These are phyloP conservation scores for Cephalotrichum gorgonifer DNA, from an alignment of 2,329 filamentous ascomycete genomes.

Conservation along the genomic window DNA sequence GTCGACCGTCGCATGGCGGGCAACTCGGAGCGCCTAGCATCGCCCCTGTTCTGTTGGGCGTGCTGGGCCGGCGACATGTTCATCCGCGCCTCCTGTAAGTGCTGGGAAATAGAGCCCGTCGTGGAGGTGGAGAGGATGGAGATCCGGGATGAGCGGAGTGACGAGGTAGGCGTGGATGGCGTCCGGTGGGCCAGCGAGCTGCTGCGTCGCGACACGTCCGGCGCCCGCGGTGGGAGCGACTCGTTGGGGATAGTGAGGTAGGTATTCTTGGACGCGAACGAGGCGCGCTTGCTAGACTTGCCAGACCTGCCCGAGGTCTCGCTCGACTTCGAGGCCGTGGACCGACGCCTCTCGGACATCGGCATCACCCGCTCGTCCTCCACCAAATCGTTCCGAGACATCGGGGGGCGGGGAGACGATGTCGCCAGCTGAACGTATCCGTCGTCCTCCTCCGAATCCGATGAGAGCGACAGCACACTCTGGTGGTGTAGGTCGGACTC, in stretches of 20 bases:
- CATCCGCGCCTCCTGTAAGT: slow-evolving; percentile 27
- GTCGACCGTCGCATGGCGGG: slow-evolving; percentile 5
- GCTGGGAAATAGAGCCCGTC: slow-evolving; percentile 11
- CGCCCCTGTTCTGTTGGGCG: slow-evolving; percentile 4
- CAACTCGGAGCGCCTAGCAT: slow-evolving; percentile 3
- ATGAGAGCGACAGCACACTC: slow-evolving; percentile 46
- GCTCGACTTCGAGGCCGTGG: slow-evolving; percentile 15
- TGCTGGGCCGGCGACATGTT: slow-evolving; percentile 24
- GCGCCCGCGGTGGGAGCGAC: not conserved
- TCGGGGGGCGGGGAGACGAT: not conserved
- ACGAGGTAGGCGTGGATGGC: slow-evolving; percentile 7
- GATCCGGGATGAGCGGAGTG: slow-evolving; percentile 15
- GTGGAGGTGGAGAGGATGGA: slow-evolving; percentile 23
- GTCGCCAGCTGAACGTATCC: slow-evolving; percentile 13
- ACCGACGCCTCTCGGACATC: slow-evolving; percentile 1
- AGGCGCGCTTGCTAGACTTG: slow-evolving; percentile 26
- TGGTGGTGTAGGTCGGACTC: slow-evolving; percentile 42
- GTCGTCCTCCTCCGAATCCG: slow-evolving; percentile 46
- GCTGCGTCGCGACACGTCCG: slow-evolving; percentile 8
- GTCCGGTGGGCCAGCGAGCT: slow-evolving; percentile 16
- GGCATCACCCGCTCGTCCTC: not conserved
- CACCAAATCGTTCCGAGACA: not conserved
- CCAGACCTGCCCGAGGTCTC: slow-evolving; percentile 8
- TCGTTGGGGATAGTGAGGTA: slow-evolving; percentile 29
- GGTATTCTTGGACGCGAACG: slow-evolving; percentile 27